These are phyloP conservation scores for Raphanus raphanistrum DNA, from an alignment of 345 rosid species.

Conservation along the genomic window DNA sequence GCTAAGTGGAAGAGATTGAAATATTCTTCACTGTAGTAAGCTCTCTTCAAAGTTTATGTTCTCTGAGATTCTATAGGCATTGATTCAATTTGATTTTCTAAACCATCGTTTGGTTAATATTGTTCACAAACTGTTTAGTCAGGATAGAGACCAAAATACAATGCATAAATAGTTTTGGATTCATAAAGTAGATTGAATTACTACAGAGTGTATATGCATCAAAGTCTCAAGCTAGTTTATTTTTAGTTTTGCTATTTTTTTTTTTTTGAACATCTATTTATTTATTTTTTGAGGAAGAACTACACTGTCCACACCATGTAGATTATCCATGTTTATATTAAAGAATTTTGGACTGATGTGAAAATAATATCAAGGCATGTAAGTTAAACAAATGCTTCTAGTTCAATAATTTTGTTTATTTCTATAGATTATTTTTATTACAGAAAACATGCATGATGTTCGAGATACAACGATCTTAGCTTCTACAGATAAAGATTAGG, in stretches of 20 bases:
- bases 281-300: too few species aligned
- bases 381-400: too few species aligned
- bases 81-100: background rate
- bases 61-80: background rate
- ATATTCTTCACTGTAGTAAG: background rate
- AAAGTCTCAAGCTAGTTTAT: conserved; percentile 23
- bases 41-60: background rate
- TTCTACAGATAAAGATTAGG: conserved; percentile 9
- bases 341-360: background rate
- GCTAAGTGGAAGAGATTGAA: background rate
- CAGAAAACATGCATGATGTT: background rate
- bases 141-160: background rate
- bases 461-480: background rate
- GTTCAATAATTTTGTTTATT: too few species aligned
- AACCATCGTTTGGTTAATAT: background rate
- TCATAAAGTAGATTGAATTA: conserved; percentile 18
- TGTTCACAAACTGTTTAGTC: background rate
- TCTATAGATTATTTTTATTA: too few species aligned
- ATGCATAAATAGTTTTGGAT: conserved; percentile 3
- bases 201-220: conserved; percentile 29
- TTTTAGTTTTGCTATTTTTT: background rate
- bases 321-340: background rate
- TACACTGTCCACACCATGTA: too few species aligned
- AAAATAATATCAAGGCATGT: too few species aligned
- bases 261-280: background rate